Base-by-base conservation (phyloP, 257 asterid species). In the Anisodus acutangulus region DNA sequence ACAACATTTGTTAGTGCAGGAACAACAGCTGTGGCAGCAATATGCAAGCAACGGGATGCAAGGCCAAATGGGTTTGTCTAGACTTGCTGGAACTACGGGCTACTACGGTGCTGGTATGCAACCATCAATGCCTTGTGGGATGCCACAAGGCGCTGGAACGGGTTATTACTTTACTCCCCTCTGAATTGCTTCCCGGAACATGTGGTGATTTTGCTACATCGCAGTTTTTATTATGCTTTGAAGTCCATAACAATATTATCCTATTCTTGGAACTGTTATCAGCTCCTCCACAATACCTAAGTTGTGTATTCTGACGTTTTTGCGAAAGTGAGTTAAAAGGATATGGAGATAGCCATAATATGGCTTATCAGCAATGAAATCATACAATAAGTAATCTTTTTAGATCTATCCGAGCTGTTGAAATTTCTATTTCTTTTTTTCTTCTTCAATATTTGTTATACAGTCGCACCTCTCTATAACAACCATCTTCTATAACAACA, bases 21-120 rank as follows among this genome's bases (percentile, higher is more conserved):
- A 94, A 86, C 95, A 93, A 88, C 91, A 87, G 71, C 71, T 93
- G 16, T 94, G 97, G 98, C 91, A 91, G 86, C 95, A 90, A 26
- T 93, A 94, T 47, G 90, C 92, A 6, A 85, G 47, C 70, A 88
- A 81, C 39, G 95, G 98, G 51, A 91, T 88, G 95, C 94, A 89
- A 87, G 95, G 97, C 2, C 93, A 90, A 80, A 1, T 87, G 81
- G 91, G 89, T 31, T 83, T 93, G 87, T 80, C 91, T 68, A 89
- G 86, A 87, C 85, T 88, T 66, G 88, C 90, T 26, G 90, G 90
- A 66, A 66, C 41, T 9, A 9, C 90, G 0, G 87, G 88, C 82
- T 84, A 91, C 58, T 88, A 88, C 66, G 90, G 83, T 69, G 59
- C 86, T 47, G 89, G 87, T 22, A 31, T 84, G 85, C 90, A 80